Evolutionary conservation across 176 grass and related monocot genomes (phyloP).

Genomic region (Eragrostis nindensis): DNA sequence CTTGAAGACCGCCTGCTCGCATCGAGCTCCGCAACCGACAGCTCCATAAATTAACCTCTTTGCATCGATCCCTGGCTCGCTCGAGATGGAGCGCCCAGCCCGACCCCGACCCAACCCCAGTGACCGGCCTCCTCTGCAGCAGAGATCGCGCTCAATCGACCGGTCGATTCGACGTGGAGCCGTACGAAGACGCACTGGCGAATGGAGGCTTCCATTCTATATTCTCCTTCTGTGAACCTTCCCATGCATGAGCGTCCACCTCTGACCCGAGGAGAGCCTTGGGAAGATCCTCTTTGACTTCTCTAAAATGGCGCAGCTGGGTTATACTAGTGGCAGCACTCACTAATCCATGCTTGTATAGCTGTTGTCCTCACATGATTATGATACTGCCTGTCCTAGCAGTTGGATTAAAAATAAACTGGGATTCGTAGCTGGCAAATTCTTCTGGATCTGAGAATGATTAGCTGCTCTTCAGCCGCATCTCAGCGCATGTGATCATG

Average conservation of each 20-base stretch:
- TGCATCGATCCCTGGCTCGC: background rate
- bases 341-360: background rate
- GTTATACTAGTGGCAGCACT: background rate
- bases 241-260: conserved; percentile 27
- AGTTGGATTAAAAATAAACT: conserved; percentile 5
- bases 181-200: conserved; percentile 38
- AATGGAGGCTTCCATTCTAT: conserved; percentile 59
- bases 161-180: background rate
- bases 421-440: conserved; percentile 44
- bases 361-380: conserved; percentile 10
- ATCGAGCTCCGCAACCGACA: conserved; percentile 63
- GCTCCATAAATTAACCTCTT: conserved; percentile 44
- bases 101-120: background rate
- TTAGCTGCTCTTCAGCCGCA: conserved; percentile 32
- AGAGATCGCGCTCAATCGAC: background rate
- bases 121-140: background rate
- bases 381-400: background rate
- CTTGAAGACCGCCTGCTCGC: conserved; percentile 21
- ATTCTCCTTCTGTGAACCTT: conserved; percentile 38
- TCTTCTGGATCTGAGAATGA: conserved; percentile 61
- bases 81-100: conserved; percentile 12
- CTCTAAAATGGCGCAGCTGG: background rate
- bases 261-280: conserved; percentile 2
- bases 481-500: conserved; percentile 47
- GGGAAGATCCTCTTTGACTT: conserved; percentile 58